Conservation (phyloP, 2,329 filamentous ascomycete species). For the Aspergillus spinulosporus region DNA sequence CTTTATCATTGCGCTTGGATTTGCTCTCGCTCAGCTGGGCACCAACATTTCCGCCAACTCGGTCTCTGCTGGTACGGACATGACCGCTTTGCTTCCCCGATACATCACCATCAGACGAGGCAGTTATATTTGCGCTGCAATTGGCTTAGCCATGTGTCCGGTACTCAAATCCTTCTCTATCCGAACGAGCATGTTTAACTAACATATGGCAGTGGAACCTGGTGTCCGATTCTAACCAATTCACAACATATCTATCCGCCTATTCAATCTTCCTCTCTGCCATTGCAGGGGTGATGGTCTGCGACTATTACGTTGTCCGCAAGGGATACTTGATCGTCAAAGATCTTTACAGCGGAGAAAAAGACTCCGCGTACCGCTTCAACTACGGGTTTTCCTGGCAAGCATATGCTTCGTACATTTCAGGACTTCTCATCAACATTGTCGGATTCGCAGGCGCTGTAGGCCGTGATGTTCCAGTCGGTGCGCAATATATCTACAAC, state of each 20-base stretch:
- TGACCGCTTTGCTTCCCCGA: conserved; percentile 76
- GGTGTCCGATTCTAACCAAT: conserved; percentile 72
- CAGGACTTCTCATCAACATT: conserved; percentile 84
- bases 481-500: conserved; percentile 83
- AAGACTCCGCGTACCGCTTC: conserved; percentile 67
- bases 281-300: conserved; percentile 86
- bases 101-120: conserved; percentile 84
- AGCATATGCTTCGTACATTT: conserved; percentile 77
- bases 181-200: not conserved
- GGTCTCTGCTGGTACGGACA: conserved; percentile 77
- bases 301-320: conserved; percentile 84
- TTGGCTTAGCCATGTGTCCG: conserved; percentile 87
- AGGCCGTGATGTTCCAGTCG: conserved; percentile 68
- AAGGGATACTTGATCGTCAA: conserved; percentile 76
- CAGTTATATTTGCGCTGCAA: conserved; percentile 76
- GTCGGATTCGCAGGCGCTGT: conserved; percentile 86
- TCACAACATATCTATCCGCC: conserved; percentile 86
- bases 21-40: conserved; percentile 76
- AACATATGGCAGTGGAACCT: conserved; percentile 58
- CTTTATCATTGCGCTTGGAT: conserved; percentile 69
- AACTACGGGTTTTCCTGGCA: conserved; percentile 76
- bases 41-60: conserved; percentile 88
- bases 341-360: conserved; percentile 73
- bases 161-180: conserved; percentile 23
- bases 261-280: conserved; percentile 94